A percentile compares a stretch with the other conserved stretches of the same genome.
Evolutionary conservation across 2,329 filamentous ascomycete genomes (phyloP).

Genomic region (Apiospora saccharicola): DNA sequence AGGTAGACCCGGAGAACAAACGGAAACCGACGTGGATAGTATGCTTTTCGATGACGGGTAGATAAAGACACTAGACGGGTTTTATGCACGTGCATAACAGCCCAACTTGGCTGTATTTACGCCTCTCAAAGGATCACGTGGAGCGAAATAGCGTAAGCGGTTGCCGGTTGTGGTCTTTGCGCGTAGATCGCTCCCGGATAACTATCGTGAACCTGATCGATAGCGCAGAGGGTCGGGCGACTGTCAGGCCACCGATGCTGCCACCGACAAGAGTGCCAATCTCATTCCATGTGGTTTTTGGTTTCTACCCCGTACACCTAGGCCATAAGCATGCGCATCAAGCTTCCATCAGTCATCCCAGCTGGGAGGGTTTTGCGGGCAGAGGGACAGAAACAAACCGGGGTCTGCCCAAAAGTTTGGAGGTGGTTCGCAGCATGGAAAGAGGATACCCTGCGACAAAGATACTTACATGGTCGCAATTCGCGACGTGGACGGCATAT

Average conservation of each 20-base stretch:
- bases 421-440: neutral
- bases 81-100: neutral
- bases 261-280: neutral
- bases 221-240: constrained; percentile 16
- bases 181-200: constrained; percentile 11
- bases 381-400: neutral
- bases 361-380: constrained; percentile 1
- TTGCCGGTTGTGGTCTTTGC: constrained; percentile 3
- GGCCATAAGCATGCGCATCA: neutral
- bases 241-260: constrained; percentile 17
- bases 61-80: neutral
- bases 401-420: neutral
- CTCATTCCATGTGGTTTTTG: constrained; percentile 5
- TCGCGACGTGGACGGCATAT: neutral
- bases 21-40: constrained; percentile 20
- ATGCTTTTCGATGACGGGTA: constrained; percentile 6
- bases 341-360: neutral
- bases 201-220: constrained; percentile 5
- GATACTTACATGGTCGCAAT: too few relatives aligned
- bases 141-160: neutral
- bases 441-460: neutral
- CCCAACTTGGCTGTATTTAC: neutral
- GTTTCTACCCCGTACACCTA: neutral
- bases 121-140: neutral
- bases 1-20: neutral